phyloP scores from a whole-genome alignment of 1,139 yeast genomes.

The Taphrina deformans region DNA sequence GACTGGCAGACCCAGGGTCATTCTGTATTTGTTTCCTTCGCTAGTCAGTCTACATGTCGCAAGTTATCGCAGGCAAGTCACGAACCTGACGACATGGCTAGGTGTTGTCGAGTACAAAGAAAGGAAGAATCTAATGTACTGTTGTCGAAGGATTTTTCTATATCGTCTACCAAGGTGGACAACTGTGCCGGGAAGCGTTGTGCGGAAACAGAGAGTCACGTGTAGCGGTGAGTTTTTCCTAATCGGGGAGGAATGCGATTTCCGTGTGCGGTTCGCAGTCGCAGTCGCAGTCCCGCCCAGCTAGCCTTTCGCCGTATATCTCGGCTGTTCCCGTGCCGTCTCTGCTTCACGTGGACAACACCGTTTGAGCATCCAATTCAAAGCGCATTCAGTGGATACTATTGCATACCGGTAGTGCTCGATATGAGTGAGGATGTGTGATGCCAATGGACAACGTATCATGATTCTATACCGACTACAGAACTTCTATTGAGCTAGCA shows the following conservation, averaged over 20 bases:
- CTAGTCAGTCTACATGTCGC: background rate
- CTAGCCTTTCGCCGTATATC: too few relatives aligned
- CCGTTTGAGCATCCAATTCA: too few relatives aligned
- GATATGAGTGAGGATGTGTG: too few relatives aligned
- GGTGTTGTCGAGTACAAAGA: conserved; percentile 2
- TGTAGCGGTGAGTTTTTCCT: background rate
- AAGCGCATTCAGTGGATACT: too few relatives aligned
- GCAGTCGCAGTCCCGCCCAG: background rate
- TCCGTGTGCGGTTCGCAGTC: background rate
- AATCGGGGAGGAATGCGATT: background rate
- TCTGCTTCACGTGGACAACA: background rate
- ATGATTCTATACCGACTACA: too few relatives aligned
- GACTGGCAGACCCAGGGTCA: conserved; percentile 99
- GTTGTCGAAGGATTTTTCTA: conserved; percentile 12
- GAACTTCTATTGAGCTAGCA: too few relatives aligned
- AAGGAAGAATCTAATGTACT: background rate
- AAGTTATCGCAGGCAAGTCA: background rate
- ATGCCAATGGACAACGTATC: too few relatives aligned
- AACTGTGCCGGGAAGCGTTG: background rate
- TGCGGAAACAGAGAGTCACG: background rate
- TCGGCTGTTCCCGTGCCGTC: background rate
- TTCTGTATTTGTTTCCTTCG: conserved; percentile 95
- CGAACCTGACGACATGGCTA: conserved; percentile 25
- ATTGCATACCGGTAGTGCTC: too few relatives aligned
- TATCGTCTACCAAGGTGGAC: background rate